Evolutionary conservation across 164 flowering plant species (phyloP).

Genomic region (Echeveria elegans): DNA sequence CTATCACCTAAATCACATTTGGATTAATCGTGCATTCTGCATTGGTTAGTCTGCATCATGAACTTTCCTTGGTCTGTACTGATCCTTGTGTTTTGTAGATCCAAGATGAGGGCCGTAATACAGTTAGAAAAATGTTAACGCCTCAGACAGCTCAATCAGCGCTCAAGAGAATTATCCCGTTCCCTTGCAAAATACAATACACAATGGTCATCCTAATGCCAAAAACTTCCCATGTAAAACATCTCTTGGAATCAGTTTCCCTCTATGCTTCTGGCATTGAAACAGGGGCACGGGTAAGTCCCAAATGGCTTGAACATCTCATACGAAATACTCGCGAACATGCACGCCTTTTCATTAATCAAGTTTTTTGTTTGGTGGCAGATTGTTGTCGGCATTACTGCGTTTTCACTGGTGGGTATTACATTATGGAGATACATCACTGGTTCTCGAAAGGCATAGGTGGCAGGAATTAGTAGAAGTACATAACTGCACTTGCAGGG

Average conservation of each 20-base stretch:
- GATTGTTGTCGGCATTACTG: not conserved
- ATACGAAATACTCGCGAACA: not conserved
- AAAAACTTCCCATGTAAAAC: constrained; percentile 33
- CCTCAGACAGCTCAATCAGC: constrained; percentile 63
- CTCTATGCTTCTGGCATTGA: constrained; percentile 13
- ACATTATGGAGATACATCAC: not conserved
- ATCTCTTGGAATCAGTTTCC: constrained; percentile 24
- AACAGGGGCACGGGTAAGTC: constrained; percentile 59
- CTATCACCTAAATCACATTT: not conserved
- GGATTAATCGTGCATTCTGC: not conserved
- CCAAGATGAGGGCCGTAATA: constrained; percentile 72
- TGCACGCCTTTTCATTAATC: not conserved
- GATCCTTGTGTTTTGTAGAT: constrained; percentile 23
- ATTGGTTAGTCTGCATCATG: not conserved
- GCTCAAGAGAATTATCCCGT: constrained; percentile 59
- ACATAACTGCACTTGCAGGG: too few species aligned
- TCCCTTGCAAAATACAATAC: constrained; percentile 75
- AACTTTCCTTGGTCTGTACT: not conserved
- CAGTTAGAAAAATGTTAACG: constrained; percentile 48
- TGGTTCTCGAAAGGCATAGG: not conserved
- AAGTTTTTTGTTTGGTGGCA: not conserved
- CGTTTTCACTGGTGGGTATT: not conserved
- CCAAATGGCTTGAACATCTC: not conserved
- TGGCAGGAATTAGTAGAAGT: not conserved
- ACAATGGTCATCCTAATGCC: constrained; percentile 88